A percentile compares a stretch with the other conserved stretches of the same genome.
Conservation (phyloP, 192 early-diverging fungal species). For the Coemansia sp. region DNA sequence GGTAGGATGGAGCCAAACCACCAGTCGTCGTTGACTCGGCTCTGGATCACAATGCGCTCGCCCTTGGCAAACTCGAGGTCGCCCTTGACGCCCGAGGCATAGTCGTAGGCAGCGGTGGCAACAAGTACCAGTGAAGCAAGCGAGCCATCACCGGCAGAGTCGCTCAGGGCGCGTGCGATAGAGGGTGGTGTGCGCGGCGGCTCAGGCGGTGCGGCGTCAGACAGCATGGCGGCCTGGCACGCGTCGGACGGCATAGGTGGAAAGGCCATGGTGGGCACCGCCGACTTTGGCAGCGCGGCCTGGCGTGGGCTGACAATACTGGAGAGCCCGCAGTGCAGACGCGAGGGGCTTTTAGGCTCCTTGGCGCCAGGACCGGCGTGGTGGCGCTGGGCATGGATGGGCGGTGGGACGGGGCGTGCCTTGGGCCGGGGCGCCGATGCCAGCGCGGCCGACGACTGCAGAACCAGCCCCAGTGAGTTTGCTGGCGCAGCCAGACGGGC, state of each 20-base stretch:
- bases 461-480: conserved; percentile 50
- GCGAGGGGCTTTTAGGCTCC: conserved; percentile 43
- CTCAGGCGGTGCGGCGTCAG: conserved; percentile 12
- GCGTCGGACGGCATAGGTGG: conserved; percentile 55
- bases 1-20: conserved; percentile 53
- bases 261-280: conserved; percentile 35
- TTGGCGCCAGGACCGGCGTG: conserved; percentile 29
- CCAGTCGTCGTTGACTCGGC: conserved; percentile 56
- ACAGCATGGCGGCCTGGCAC: conserved; percentile 54
- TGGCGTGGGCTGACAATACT: conserved; percentile 33
- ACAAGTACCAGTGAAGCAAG: conserved; percentile 40
- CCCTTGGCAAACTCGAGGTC: conserved; percentile 46
- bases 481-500: conserved; percentile 37
- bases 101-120: conserved; percentile 53
- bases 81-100: conserved; percentile 47
- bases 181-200: conserved; percentile 7
- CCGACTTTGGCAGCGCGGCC: conserved; percentile 10
- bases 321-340: conserved; percentile 37
- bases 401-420: conserved; percentile 24
- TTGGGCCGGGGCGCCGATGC: conserved; percentile 13
- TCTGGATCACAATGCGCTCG: conserved; percentile 53
- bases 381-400: conserved; percentile 50
- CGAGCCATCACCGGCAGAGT: conserved; percentile 10
- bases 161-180: conserved; percentile 10
- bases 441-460: conserved; percentile 26